These are phyloP conservation scores for Eleusine indica DNA, from an alignment of 176 grass and related monocot genomes.

Conservation along the genomic window DNA sequence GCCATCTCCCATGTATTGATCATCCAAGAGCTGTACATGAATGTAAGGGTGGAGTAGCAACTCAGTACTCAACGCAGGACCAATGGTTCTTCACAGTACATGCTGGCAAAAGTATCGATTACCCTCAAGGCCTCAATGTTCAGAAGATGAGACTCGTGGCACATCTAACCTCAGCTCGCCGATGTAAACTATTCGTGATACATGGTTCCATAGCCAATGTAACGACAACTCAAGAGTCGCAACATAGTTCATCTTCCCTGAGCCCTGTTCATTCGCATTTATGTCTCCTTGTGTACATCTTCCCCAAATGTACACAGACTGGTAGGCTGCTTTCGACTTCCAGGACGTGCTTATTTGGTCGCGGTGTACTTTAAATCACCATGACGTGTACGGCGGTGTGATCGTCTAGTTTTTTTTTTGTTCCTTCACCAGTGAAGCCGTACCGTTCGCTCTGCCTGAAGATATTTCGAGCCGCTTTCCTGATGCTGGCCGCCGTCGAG, in stretches of 20 bases:
- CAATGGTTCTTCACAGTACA: not conserved
- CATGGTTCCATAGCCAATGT: not conserved
- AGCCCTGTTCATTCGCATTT: not conserved
- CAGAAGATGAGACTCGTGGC: not conserved
- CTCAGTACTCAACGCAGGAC: not conserved
- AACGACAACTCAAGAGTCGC: not conserved
- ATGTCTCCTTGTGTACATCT: not conserved
- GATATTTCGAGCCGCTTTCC: not conserved
- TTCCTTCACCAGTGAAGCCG: too few species aligned
- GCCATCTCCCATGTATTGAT: not conserved
- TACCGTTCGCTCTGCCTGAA: not conserved
- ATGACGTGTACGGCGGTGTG: not conserved
- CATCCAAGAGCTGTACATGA: not conserved
- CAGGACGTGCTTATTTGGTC: not conserved
- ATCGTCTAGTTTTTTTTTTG: not conserved
- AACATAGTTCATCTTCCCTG: not conserved
- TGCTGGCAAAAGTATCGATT: not conserved
- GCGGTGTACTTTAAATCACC: not conserved
- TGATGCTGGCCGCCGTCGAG: not conserved
- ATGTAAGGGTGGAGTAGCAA: not conserved
- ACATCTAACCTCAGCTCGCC: not conserved
- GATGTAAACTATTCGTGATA: not conserved
- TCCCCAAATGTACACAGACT: too few species aligned
- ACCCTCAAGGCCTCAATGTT: constrained; percentile 15
- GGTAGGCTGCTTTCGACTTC: not conserved